A percentile compares a stretch with the other conserved stretches of the same genome.
These are phyloP conservation scores for Lepraria neglecta DNA, from an alignment of 495 filamentous ascomycete genomes.

Conservation along the genomic window DNA sequence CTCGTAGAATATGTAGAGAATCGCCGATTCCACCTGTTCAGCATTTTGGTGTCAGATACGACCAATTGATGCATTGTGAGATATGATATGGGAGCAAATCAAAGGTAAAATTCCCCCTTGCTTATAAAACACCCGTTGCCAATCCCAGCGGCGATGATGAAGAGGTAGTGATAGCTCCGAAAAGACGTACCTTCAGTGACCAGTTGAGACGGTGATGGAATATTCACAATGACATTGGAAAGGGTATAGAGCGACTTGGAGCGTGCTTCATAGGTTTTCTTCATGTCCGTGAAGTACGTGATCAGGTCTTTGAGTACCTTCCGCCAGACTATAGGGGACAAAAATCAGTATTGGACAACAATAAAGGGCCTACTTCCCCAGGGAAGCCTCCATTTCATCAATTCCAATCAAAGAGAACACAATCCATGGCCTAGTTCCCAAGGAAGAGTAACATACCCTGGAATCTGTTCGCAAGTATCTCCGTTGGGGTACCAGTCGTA, in stretches of 20 bases:
- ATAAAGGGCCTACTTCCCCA: too few species aligned
- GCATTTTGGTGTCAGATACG: too few species aligned
- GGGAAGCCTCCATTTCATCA: not conserved
- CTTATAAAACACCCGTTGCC: too few species aligned
- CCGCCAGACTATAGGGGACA: slow-evolving; percentile 64
- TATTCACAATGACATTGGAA: slow-evolving; percentile 76
- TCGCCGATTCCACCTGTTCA: slow-evolving; percentile 65
- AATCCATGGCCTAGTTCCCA: not conserved
- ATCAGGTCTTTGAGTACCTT: slow-evolving; percentile 94
- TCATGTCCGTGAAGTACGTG: slow-evolving; percentile 87
- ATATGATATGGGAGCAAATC: too few species aligned
- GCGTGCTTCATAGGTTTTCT: slow-evolving; percentile 80
- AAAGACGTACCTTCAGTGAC: slow-evolving; percentile 47
- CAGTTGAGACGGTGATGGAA: slow-evolving; percentile 63
- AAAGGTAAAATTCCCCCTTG: too few species aligned
- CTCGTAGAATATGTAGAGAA: slow-evolving; percentile 69
- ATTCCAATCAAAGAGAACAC: not conserved
- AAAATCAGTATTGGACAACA: not conserved
- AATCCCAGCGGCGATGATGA: too few species aligned
- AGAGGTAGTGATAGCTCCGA: too few species aligned
- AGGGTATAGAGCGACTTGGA: slow-evolving; percentile 78
- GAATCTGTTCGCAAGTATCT: slow-evolving; percentile 82
- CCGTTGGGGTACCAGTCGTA: slow-evolving; percentile 79
- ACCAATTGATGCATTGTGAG: too few species aligned
- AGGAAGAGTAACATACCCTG: slow-evolving; percentile 54